phyloP scores from a whole-genome alignment of 257 asterid species.

The Craterostigma plantagineum region DNA sequence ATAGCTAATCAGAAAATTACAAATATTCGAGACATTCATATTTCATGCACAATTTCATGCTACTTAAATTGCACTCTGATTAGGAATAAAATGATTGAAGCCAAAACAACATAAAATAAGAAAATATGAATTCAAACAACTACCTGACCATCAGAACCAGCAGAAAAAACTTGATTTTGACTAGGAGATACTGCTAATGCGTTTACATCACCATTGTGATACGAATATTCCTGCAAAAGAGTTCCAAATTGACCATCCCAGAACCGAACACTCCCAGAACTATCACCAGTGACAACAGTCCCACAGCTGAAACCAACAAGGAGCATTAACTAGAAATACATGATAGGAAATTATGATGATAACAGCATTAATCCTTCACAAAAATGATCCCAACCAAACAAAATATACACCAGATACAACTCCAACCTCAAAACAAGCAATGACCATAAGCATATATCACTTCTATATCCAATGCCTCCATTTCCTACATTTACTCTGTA shows the following conservation, averaged over 20 bases:
- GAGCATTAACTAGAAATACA: too few species aligned
- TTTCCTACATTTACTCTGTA: slow-evolving; percentile 51
- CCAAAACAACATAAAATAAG: background rate
- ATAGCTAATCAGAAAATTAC: too few species aligned
- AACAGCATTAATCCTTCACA: too few species aligned
- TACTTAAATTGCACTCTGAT: too few species aligned
- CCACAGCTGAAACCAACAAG: slow-evolving; percentile 26
- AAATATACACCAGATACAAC: too few species aligned
- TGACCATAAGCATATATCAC: slow-evolving; percentile 57
- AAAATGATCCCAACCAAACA: too few species aligned
- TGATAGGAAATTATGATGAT: too few species aligned
- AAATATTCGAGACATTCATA: too few species aligned
- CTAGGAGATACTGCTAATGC: slow-evolving; percentile 79
- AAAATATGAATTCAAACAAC: background rate
- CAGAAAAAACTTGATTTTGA: slow-evolving; percentile 76
- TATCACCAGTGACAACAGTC: slow-evolving; percentile 60
- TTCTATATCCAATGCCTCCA: slow-evolving; percentile 47
- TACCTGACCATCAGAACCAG: slow-evolving; percentile 99
- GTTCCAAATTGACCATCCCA: slow-evolving; percentile 91
- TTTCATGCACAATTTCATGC: too few species aligned
- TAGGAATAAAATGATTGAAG: background rate
- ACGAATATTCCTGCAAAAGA: slow-evolving; percentile 63
- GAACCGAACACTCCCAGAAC: slow-evolving; percentile 80
- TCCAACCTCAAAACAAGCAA: slow-evolving; percentile 45
- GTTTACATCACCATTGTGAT: slow-evolving; percentile 83